These are phyloP conservation scores for Pilobolus umbonatus DNA, from an alignment of 192 early-diverging fungal species.

Conservation along the genomic window DNA sequence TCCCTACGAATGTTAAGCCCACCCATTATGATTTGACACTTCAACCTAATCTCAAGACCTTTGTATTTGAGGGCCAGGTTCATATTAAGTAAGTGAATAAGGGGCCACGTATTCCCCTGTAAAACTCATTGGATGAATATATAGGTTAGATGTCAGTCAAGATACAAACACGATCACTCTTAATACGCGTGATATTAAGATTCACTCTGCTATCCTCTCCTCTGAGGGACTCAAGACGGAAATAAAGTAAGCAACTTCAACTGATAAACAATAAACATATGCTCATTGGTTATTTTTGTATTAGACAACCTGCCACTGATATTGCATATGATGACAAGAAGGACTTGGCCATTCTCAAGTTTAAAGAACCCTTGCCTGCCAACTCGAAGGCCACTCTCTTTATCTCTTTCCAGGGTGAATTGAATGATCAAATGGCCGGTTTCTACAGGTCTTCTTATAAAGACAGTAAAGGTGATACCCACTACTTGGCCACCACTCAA, in stretches of 20 bases:
- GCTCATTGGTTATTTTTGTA: neutral
- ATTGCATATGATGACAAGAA: constrained; percentile 42
- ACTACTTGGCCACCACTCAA: constrained; percentile 80
- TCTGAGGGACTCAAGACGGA: constrained; percentile 44
- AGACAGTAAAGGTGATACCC: constrained; percentile 49
- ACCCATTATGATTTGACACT: constrained; percentile 77
- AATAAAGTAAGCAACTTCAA: constrained; percentile 25
- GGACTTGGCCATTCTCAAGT: constrained; percentile 51
- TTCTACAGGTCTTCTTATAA: constrained; percentile 90
- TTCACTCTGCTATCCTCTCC: constrained; percentile 46
- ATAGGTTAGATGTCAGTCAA: constrained; percentile 55
- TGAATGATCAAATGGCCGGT: constrained; percentile 90
- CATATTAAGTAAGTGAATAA: constrained; percentile 54
- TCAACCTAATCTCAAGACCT: constrained; percentile 75
- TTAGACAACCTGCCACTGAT: constrained; percentile 24
- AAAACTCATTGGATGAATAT: neutral
- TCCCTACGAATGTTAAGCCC: constrained; percentile 83
- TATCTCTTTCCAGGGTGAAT: constrained; percentile 61
- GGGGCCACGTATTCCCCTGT: neutral
- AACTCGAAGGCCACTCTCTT: constrained; percentile 53
- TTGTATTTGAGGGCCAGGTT: constrained; percentile 77
- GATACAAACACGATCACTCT: constrained; percentile 61
- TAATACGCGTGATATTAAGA: constrained; percentile 63
- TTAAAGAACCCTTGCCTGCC: constrained; percentile 51
- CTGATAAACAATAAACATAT: neutral